phyloP scores from a whole-genome alignment of 2,329 filamentous ascomycete species.

The Penicillium nordicum region DNA sequence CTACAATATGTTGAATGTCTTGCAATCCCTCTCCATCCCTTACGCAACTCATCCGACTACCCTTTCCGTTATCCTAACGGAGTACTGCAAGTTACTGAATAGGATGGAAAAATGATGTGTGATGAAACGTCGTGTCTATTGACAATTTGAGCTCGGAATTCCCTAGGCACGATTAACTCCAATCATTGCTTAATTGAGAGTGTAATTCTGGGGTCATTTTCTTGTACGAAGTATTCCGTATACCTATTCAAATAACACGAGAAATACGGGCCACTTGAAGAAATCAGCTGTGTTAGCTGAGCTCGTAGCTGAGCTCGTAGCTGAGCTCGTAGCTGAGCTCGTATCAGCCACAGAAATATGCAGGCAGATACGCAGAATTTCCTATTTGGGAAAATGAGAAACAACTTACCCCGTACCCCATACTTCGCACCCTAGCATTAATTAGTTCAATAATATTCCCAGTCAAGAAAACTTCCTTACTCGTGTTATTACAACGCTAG shows the following conservation, averaged over 20 bases:
- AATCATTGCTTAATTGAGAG: background rate
- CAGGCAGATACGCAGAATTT: background rate
- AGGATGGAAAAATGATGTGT: constrained; percentile 92
- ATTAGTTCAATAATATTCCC: too few relatives aligned
- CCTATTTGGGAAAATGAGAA: background rate
- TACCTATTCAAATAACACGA: background rate
- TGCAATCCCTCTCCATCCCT: constrained; percentile 47
- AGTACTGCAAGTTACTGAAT: constrained; percentile 26
- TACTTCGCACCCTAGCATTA: too few relatives aligned
- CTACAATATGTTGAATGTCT: constrained; percentile 41
- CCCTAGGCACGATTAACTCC: background rate
- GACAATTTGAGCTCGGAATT: background rate
- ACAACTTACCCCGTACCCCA: too few relatives aligned
- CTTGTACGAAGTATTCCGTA: too few relatives aligned
- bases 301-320: background rate
- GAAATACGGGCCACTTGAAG: background rate
- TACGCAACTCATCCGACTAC: constrained; percentile 43
- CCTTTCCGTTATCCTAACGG: constrained; percentile 40
- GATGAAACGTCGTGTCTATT: constrained; percentile 71
- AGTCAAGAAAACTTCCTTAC: too few relatives aligned
- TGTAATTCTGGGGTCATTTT: too few relatives aligned
- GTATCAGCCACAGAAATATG: background rate
- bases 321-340: background rate
- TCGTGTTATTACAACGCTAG: too few relatives aligned
- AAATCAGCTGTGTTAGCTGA: background rate